A percentile compares a stretch with the other conserved stretches of the same genome.
phyloP scores from a whole-genome alignment of 306 rosid genomes.

The Rosa multiflora region DNA sequence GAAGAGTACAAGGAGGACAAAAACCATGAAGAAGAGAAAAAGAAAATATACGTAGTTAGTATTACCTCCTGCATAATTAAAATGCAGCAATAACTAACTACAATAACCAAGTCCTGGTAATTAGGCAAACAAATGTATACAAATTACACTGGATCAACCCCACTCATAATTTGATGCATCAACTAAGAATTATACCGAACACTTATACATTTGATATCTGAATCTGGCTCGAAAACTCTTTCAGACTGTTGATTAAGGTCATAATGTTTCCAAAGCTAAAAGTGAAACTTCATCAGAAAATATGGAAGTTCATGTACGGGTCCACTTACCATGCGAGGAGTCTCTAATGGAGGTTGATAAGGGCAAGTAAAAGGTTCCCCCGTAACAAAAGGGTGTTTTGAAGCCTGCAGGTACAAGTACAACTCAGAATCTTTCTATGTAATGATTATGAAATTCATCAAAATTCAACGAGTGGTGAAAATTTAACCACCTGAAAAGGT shows the following conservation, averaged over 20 bases:
- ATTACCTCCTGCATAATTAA: not conserved
- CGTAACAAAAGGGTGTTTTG: constrained; percentile 96
- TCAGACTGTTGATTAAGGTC: not conserved
- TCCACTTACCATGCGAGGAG: constrained; percentile 82
- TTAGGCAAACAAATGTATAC: not conserved
- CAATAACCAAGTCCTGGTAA: not conserved
- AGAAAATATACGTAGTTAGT: not conserved
- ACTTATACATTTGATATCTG: not conserved
- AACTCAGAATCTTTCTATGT: constrained; percentile 27
- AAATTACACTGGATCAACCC: not conserved
- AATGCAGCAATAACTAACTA: constrained; percentile 2
- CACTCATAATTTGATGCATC: not conserved
- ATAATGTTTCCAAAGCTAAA: not conserved
- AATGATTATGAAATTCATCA: constrained; percentile 23
- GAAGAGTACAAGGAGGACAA: not conserved
- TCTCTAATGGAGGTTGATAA: constrained; percentile 78
- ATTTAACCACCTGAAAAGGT: constrained; percentile 76
- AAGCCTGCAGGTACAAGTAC: constrained; percentile 69
- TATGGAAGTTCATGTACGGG: constrained; percentile 20
- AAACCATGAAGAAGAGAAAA: constrained; percentile 8
- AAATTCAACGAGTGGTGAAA: constrained; percentile 20
- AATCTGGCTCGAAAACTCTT: not conserved
- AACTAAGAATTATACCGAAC: not conserved
- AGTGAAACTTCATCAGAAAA: constrained; percentile 24
- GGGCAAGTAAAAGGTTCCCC: constrained; percentile 97